Base-by-base conservation (phyloP, 495 filamentous ascomycete species). In the Aspergillus coremiiformis region DNA sequence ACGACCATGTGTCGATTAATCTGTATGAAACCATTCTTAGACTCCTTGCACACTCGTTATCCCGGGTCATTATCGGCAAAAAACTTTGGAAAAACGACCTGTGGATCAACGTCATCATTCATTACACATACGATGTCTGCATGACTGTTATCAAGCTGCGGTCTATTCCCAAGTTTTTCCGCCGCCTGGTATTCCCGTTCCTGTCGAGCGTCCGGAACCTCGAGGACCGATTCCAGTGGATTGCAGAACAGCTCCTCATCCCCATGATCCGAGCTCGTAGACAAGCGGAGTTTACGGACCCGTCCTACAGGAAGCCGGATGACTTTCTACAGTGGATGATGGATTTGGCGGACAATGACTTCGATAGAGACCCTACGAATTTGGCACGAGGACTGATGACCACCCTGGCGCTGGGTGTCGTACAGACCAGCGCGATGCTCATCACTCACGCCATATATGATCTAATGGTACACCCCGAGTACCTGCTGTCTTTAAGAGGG, bases 51-150 rank as follows among this genome's bases (percentile, higher is more conserved):
- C 73, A 73, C 11, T 60, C 81, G 8, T 79, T 79, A 0, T 78
- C 79, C 15, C 67, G 81, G 19, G 58, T 82, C n/a, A 78, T 84
- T 39, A 71, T 81, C 48, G 82, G 81, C 22, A 57, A 70, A 0
- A 64, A 69, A 5, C 59, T 83, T 9, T 78, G 75, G 51, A 71
- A 74, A 10, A 69, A 77, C 11, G 71, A 79, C 44, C 66, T 78
- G 46, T 87, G 84, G 70, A 62, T 84, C 21, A 59, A 75, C 2
- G 63, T 68, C 12, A 72, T 78, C 23, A 70, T 76, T 49, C 68
- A 62, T 12, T 85, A 81, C 63, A 79, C 83, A 1, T 39, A 78
- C 15, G 72, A 81, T 37, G 49, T 80, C 0, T 70, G 74, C 15
- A 48, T 58, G 2, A 66, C 67, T 1, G 44, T 70, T 1, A 17